Base-by-base conservation (phyloP, 108 stramenopile species). In the Phaeodactylum tricornutum region DNA sequence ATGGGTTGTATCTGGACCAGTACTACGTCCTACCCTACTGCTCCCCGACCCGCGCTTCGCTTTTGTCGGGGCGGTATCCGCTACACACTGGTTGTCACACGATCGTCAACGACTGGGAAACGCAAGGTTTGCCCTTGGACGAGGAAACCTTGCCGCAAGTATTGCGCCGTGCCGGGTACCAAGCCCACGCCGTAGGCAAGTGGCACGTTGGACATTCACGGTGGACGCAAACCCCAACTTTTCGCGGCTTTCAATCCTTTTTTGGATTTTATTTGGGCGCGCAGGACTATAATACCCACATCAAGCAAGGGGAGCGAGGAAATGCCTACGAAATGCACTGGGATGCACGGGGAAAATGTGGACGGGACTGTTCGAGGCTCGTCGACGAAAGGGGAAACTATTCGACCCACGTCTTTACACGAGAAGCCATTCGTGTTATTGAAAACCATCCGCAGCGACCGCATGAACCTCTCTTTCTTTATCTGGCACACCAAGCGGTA, bases 171-270 rank as follows among this genome's bases (percentile, higher is more conserved):
- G 45, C 40, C 0, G 69, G 69, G 8, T 84, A 84, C 50, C 30
- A 43, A 2, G 77, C 66, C 2, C 53, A 73, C 57, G 66, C 67
- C 16, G 47, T 79, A 1, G 81, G 80, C 1, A 82, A 82, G 51
- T 80, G 79, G 79, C 79, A 80, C 51, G 8, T 74, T 34, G 79
- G 79, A 4, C 53, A 63, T 36, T 53, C 67, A 28, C 50, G 30
- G 7, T 40, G 35, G 38, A 28, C 55, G 9, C 47, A 71, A 21
- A 51, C 68, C 5, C 81, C 81, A 2, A 68, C 71, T 12, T 55
- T 43, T 43, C 74, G 81, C 9, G 81, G 81, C 6, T 82, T 82
- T 57, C 71, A 79, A 21, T 27, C 47, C 8, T 81, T 66, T 45
- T 65, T 52, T 44, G 79, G 79, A 11, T 81, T 71, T 29, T 68